These are phyloP conservation scores for Solanum neorickii DNA, from an alignment of 257 asterid species.

Conservation along the genomic window DNA sequence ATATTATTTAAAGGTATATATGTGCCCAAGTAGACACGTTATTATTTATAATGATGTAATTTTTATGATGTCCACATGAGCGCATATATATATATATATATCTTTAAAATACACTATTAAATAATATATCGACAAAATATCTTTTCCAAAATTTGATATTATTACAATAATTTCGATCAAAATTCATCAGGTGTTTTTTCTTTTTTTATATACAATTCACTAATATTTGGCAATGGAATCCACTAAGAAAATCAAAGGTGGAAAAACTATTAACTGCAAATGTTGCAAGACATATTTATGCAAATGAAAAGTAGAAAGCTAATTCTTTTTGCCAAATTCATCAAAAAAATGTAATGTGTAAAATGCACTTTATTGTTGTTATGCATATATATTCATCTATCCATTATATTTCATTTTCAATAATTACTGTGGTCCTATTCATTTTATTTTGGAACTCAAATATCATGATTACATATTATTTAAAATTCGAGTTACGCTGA, in stretches of 20 bases:
- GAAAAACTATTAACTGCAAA: neutral
- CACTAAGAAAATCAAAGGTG: neutral
- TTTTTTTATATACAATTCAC: neutral
- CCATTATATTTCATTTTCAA: neutral
- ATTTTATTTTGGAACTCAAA: neutral
- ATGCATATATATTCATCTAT: neutral
- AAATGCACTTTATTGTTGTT: neutral
- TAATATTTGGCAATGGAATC: neutral
- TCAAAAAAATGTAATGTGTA: neutral
- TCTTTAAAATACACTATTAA: too few species aligned
- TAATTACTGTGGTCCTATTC: neutral
- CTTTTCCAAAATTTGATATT: too few species aligned
- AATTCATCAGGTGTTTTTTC: too few species aligned
- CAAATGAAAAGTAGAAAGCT: neutral
- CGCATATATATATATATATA: too few species aligned
- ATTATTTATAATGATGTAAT: too few species aligned
- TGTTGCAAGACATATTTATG: neutral
- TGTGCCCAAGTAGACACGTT: too few species aligned
- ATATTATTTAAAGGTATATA: too few species aligned
- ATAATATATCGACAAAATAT: fast-evolving
- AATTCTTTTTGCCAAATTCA: neutral
- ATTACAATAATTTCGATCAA: too few species aligned
- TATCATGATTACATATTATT: neutral
- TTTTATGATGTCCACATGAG: too few species aligned
- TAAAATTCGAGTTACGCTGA: too few species aligned